Conservation (phyloP, 345 rosid species). For the Lenwebbia sp. region DNA sequence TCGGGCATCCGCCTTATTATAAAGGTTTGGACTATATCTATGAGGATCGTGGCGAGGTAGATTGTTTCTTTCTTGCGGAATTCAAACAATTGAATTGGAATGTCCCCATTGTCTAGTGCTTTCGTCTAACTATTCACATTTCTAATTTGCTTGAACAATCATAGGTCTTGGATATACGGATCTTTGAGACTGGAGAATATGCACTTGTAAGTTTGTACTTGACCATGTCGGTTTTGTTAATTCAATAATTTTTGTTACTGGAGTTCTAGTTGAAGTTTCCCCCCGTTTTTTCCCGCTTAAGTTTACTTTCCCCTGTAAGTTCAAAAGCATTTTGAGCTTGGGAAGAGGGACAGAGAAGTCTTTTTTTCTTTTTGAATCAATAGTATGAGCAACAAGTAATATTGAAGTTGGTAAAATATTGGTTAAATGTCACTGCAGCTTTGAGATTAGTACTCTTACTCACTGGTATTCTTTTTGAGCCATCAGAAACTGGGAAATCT, state of each 20-base stretch:
- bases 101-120: background rate
- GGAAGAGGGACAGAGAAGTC: background rate
- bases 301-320: background rate
- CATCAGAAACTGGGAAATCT: background rate
- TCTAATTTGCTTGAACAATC: background rate
- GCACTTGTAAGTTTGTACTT: constrained; percentile 62
- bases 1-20: constrained; percentile 92
- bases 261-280: background rate
- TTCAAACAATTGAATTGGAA: background rate
- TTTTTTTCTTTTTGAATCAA: background rate
- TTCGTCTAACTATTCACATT: background rate
- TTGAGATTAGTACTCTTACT: background rate
- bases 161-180: constrained; percentile 68
- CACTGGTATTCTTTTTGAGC: background rate
- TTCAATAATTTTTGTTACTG: background rate
- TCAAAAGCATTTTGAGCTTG: background rate
- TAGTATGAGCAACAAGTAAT: background rate
- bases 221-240: background rate
- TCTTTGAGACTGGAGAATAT: constrained; percentile 88
- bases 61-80: background rate
- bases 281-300: background rate
- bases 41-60: constrained; percentile 95
- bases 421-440: background rate
- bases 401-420: background rate
- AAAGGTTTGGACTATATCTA: constrained; percentile 91